Evolutionary conservation across 768 basidiomycete genomes (phyloP), one percentile per base, ranked within the genome.

Genomic region (Neoboletus subvelutipes): DNA sequence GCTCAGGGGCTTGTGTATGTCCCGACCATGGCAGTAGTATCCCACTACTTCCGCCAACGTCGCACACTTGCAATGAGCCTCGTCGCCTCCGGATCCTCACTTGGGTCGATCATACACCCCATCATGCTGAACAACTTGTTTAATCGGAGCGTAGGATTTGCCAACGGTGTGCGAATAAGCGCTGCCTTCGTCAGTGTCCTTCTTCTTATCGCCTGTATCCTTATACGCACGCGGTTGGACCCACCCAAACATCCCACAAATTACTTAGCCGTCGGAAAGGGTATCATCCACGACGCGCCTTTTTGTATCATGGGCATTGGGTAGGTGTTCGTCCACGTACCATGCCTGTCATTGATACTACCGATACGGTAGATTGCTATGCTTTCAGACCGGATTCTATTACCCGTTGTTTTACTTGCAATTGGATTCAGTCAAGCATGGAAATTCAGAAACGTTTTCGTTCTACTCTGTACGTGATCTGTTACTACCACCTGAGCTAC

Each of bases 321-420:
- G 69, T 70, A 52, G 2, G 67, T 54, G 28, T 22, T 50, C n/a
- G 3, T 52, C n/a, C 18, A 8, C 11, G 18, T 43, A 22, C 31
- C 12, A 5, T 18, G 29, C 1, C 5, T 51, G n/a, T n/a, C n/a
- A 37, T 17, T 18, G 29, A 46, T 24, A 1, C 7, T 43, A 7
- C 31, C 39, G 3, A 42, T 24, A 17, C 1, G 26, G 11, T 34
- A 70, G 69, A 57, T 40, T 56, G 13, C 3, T 66, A 1, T 52
- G 72, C 36, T 71, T 75, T 17, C 63, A 76, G 6, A 59, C 65
- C 2, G 80, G 78, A 3, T 62, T 81, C 28, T 83, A 75, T 56
- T 81, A 75, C 43, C 82, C 83, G 0, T 71, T 82, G 18, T 85
- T 83, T 67, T 86, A 81, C 64, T 62, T 85, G 9, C 85, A 86